Evolutionary conservation across 345 rosid species (phyloP).

Genomic region (Moricandia moricandioides): DNA sequence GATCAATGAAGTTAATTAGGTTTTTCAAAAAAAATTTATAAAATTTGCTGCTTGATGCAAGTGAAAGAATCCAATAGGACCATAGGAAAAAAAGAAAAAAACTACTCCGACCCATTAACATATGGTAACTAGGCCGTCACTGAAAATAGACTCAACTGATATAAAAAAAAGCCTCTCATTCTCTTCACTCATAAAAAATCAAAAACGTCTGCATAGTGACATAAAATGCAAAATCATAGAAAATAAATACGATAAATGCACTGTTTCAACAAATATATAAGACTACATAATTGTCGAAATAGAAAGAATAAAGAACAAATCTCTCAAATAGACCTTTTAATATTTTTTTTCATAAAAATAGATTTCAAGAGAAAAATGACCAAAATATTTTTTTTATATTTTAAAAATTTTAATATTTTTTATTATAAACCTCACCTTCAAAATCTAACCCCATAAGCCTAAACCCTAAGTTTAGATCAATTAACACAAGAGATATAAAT

Average conservation of each 20-base stretch:
- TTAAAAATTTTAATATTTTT: too few species aligned
- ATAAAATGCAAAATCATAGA: not conserved
- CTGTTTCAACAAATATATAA: not conserved
- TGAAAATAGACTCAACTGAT: not conserved
- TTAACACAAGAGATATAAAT: too few species aligned
- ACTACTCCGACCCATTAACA: not conserved
- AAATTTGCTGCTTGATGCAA: not conserved
- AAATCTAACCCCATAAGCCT: too few species aligned
- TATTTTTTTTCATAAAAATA: too few species aligned
- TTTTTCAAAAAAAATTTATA: not conserved
- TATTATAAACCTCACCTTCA: too few species aligned
- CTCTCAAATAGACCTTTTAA: too few species aligned
- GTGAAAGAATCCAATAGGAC: not conserved
- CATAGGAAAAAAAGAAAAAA: not conserved
- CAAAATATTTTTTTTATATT: too few species aligned
- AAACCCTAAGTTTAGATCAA: too few species aligned
- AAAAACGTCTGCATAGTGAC: not conserved
- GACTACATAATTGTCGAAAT: conserved; percentile 1
- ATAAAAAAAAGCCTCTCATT: not conserved
- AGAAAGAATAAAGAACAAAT: not conserved
- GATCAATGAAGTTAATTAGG: not conserved
- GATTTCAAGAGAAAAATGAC: too few species aligned
- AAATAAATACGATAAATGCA: not conserved
- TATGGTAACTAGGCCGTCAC: not conserved
- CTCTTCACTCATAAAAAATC: not conserved